phyloP scores from a whole-genome alignment of 768 basidiomycete genomes.

The Boletus insuetus region DNA sequence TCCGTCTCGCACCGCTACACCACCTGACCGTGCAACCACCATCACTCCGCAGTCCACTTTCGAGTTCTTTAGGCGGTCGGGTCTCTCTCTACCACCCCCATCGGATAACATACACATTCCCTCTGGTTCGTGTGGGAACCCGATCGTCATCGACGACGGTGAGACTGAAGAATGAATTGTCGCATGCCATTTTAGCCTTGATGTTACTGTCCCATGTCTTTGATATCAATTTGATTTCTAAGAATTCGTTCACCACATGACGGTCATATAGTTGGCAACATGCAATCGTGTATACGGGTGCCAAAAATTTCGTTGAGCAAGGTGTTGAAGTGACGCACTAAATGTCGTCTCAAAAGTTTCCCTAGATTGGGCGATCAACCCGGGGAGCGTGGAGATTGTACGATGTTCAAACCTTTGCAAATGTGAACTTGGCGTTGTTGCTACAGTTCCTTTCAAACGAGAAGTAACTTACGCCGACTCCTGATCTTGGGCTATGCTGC shows the following conservation, averaged over 20 bases:
- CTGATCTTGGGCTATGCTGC: too few species aligned
- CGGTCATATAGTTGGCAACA: neutral
- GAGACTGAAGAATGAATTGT: conserved; percentile 11
- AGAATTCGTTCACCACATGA: neutral
- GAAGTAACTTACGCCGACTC: too few species aligned
- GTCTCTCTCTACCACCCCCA: conserved; percentile 1
- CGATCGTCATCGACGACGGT: conserved; percentile 27
- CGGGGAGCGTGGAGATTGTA: neutral
- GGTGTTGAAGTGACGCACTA: too few species aligned
- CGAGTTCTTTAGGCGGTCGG: conserved; percentile 1
- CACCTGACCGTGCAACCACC: neutral
- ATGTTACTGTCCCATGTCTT: neutral
- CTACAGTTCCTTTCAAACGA: too few species aligned
- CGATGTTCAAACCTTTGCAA: conserved; percentile 66
- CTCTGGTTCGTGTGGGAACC: conserved; percentile 16
- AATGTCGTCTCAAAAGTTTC: conserved; percentile 12
- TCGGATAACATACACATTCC: neutral
- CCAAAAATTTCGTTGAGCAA: too few species aligned
- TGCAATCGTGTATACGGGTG: too few species aligned
- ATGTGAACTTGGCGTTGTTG: conserved; percentile 65
- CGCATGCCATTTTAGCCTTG: too few species aligned
- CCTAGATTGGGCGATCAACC: conserved; percentile 7
- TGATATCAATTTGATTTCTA: neutral
- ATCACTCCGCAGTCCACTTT: neutral
- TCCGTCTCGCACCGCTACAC: neutral